Conservation (phyloP, 1,139 yeast genomes). For the Barnettozyma hawaiiensis region DNA sequence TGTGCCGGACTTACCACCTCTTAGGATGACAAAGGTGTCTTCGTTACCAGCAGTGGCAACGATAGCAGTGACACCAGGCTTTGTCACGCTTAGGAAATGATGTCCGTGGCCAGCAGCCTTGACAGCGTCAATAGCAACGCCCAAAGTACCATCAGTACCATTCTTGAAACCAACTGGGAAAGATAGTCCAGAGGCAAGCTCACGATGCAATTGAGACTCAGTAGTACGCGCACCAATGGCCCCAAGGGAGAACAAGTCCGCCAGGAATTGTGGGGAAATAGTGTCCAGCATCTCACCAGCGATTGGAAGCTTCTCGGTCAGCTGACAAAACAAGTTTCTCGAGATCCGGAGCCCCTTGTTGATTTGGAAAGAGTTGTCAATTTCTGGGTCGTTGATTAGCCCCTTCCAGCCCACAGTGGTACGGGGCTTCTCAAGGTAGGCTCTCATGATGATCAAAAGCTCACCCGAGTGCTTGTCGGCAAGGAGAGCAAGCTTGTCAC, state of each 20-base stretch:
- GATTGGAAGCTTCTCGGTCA: conserved; percentile 80
- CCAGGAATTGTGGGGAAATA: conserved; percentile 87
- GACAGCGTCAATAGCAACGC: conserved; percentile 91
- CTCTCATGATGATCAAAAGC: conserved; percentile 88
- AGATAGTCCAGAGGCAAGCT: conserved; percentile 87
- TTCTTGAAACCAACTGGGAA: conserved; percentile 98
- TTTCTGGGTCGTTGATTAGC: conserved; percentile 92
- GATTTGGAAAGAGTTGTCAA: conserved; percentile 89
- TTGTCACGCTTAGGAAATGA: conserved; percentile 90
- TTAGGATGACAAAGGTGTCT: conserved; percentile 82
- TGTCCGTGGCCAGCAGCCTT: conserved; percentile 91
- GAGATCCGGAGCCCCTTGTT: conserved; percentile 90
- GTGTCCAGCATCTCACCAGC: conserved; percentile 98
- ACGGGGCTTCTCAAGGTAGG: conserved; percentile 95
- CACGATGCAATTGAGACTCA: conserved; percentile 94
- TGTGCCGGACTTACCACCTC: conserved; percentile 94
- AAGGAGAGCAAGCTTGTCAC: conserved; percentile 54
- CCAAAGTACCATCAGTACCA: conserved; percentile 91
- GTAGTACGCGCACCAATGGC: conserved; percentile 99
- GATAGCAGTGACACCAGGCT: conserved; percentile 92
- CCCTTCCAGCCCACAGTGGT: conserved; percentile 99
- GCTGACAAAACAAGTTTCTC: conserved; percentile 76
- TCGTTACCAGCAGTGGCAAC: conserved; percentile 92
- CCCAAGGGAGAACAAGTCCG: conserved; percentile 87
- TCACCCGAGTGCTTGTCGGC: conserved; percentile 66